phyloP scores from a whole-genome alignment of 2,329 filamentous ascomycete species.

The Trichoderma sp. region DNA sequence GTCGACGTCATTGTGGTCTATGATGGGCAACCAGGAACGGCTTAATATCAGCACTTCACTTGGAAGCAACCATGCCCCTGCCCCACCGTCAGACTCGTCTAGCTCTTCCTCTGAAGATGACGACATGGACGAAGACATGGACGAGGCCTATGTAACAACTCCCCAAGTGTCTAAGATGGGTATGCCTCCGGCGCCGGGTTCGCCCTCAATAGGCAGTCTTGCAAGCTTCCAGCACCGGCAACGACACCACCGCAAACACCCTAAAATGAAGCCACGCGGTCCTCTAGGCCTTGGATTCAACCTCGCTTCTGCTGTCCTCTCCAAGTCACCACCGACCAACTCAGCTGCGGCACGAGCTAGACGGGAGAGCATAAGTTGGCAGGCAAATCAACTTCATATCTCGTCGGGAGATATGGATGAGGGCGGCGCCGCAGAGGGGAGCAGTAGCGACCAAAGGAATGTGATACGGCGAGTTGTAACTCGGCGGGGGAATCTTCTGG shows the following conservation, averaged over 20 bases:
- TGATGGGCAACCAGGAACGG: slow-evolving; percentile 68
- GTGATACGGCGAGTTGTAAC: slow-evolving; percentile 84
- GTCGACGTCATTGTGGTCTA: slow-evolving; percentile 70
- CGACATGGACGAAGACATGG: slow-evolving; percentile 71
- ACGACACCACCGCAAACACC: slow-evolving; percentile 69
- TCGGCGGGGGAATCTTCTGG: slow-evolving; percentile 82
- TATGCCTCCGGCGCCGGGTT: slow-evolving; percentile 54
- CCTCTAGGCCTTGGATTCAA: slow-evolving; percentile 54
- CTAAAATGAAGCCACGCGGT: slow-evolving; percentile 56
- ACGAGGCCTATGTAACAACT: slow-evolving; percentile 79
- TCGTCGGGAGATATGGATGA: slow-evolving; percentile 68
- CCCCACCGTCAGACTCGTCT: slow-evolving; percentile 74
- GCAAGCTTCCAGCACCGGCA: slow-evolving; percentile 81
- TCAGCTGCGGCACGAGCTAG: slow-evolving; percentile 53
- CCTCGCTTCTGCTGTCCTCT: slow-evolving; percentile 48
- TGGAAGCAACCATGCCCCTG: slow-evolving; percentile 72
- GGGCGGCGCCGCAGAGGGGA: slow-evolving; percentile 49
- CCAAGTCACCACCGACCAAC: slow-evolving; percentile 71
- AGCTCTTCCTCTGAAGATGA: slow-evolving; percentile 72
- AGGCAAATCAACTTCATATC: slow-evolving; percentile 85
- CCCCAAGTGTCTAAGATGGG: slow-evolving; percentile 70
- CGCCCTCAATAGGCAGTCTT: slow-evolving; percentile 72
- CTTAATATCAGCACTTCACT: slow-evolving; percentile 74
- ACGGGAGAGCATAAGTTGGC: slow-evolving; percentile 86
- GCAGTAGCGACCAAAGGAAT: slow-evolving; percentile 63